A percentile compares a stretch with the other conserved stretches of the same genome.
phyloP scores from a whole-genome alignment of 805 yeast species.

The Yarrowia sp. region DNA sequence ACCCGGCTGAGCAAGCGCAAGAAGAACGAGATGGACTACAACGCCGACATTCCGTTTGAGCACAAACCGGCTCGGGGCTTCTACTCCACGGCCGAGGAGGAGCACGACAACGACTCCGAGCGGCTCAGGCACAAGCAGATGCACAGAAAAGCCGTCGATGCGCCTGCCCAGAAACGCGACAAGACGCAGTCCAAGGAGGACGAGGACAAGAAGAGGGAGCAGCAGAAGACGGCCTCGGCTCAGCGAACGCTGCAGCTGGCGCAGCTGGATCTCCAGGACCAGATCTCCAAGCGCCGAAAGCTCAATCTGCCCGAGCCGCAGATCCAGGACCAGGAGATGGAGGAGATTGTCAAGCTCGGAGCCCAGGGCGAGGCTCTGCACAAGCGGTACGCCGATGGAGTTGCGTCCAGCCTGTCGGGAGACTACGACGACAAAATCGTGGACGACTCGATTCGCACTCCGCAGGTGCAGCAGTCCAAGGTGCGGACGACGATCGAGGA shows the following conservation, averaged over 20 bases:
- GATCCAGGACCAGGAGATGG: conserved; percentile 37
- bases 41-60: conserved; percentile 79
- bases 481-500: conserved; percentile 41
- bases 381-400: conserved; percentile 31
- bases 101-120: conserved; percentile 39
- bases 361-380: conserved; percentile 31
- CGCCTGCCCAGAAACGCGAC: conserved; percentile 28
- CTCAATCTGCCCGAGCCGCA: conserved; percentile 42
- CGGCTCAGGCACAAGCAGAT: conserved; percentile 37
- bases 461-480: conserved; percentile 40
- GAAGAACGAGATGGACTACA: conserved; percentile 71
- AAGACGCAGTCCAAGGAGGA: conserved; percentile 29
- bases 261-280: conserved; percentile 35
- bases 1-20: conserved; percentile 45
- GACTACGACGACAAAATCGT: conserved; percentile 28
- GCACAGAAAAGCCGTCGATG: conserved; percentile 37
- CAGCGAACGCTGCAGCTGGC: conserved; percentile 37
- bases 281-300: conserved; percentile 42
- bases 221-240: conserved; percentile 35
- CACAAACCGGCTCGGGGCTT: conserved; percentile 64
- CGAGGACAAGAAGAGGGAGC: conserved; percentile 34
- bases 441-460: conserved; percentile 29
- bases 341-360: conserved; percentile 37
- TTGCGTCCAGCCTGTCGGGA: conserved; percentile 28
- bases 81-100: conserved; percentile 67